Conservation (phyloP, 257 asterid species). For the Gentiana dahurica region DNA sequence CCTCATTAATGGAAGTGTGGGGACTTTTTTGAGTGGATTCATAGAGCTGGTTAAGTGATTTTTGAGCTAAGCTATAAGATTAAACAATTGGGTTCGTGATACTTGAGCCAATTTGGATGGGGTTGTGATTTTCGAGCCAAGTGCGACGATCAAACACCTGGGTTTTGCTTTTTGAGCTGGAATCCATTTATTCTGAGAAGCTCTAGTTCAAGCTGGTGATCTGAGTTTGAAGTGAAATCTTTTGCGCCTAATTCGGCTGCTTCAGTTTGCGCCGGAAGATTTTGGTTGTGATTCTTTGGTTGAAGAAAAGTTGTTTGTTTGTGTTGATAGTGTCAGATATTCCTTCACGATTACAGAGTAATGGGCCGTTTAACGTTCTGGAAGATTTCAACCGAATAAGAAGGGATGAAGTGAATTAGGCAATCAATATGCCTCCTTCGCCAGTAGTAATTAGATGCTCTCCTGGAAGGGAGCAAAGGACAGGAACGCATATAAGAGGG, state of each 20-base stretch:
- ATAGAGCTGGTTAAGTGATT: neutral
- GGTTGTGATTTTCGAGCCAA: neutral
- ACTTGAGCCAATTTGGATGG: too few relatives aligned
- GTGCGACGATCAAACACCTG: neutral
- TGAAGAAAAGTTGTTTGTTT: slow-evolving; percentile 3
- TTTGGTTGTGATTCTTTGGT: neutral
- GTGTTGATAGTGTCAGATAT: neutral
- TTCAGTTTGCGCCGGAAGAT: too few relatives aligned
- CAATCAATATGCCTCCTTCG: slow-evolving; percentile 50
- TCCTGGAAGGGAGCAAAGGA: slow-evolving; percentile 64
- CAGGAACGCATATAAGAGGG: slow-evolving; percentile 75
- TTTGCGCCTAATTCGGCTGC: neutral
- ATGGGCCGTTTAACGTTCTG: slow-evolving; percentile 20
- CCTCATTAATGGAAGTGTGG: neutral
- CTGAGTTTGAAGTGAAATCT: neutral
- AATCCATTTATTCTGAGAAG: slow-evolving; percentile 1
- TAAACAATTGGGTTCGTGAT: slow-evolving; percentile 1
- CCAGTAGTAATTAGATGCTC: slow-evolving; percentile 71
- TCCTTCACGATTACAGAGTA: slow-evolving; percentile 10
- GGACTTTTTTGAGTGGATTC: neutral
- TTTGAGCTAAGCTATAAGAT: neutral
- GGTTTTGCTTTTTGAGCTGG: slow-evolving; percentile 1
- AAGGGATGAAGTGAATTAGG: slow-evolving; percentile 11
- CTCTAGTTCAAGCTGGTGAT: slow-evolving; percentile 1
- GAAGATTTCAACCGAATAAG: slow-evolving; percentile 22